Conservation (phyloP, 2,329 filamentous ascomycete genomes). For the Sclerotinia sclerotiorum region DNA sequence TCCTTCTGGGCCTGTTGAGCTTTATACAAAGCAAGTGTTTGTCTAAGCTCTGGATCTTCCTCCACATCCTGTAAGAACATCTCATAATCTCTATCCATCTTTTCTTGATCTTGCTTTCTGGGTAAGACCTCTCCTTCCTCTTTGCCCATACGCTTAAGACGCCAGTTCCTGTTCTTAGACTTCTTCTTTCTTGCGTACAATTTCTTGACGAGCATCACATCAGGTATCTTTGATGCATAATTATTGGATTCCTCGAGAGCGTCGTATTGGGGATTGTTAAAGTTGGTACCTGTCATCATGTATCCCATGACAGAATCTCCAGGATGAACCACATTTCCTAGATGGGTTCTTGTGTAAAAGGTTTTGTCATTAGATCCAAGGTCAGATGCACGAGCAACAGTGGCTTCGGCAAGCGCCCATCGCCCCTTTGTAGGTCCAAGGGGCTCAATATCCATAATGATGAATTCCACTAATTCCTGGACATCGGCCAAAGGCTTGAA, state of each 20-base stretch:
- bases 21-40: conserved; percentile 86
- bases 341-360: conserved; percentile 87
- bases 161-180: conserved; percentile 83
- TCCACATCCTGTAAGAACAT: conserved; percentile 96
- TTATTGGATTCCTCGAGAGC: conserved; percentile 75
- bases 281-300: conserved; percentile 82
- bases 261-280: conserved; percentile 86
- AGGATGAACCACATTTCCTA: conserved; percentile 79
- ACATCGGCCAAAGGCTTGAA: conserved; percentile 83
- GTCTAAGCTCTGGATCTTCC: conserved; percentile 85
- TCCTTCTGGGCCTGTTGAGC: conserved; percentile 49
- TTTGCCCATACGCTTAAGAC: conserved; percentile 86
- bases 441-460: conserved; percentile 91
- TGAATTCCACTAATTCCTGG: conserved; percentile 83
- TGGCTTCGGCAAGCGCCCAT: conserved; percentile 82
- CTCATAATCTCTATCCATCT: conserved; percentile 91
- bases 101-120: conserved; percentile 83
- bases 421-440: conserved; percentile 73
- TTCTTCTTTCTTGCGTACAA: conserved; percentile 86
- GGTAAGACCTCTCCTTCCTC: conserved; percentile 86
- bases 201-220: conserved; percentile 96
- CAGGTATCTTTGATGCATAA: conserved; percentile 77
- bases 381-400: conserved; percentile 82
- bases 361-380: conserved; percentile 82
- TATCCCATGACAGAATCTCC: conserved; percentile 97